Conservation (phyloP, 2,329 filamentous ascomycete genomes). For the Apiospora malaysiana region DNA sequence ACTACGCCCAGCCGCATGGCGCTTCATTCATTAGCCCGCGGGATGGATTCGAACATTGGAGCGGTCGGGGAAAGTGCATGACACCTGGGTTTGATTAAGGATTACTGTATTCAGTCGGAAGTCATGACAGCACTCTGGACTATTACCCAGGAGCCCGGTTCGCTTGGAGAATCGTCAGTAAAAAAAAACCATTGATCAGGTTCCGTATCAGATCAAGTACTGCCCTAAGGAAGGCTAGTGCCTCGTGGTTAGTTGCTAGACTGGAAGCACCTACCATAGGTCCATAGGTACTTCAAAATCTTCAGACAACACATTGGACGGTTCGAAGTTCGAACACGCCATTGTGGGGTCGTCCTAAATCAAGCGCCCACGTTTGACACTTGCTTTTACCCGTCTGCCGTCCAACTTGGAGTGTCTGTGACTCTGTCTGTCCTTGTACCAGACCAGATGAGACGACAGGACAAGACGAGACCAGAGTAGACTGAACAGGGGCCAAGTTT, state of each 20-base stretch:
- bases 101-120: constrained; percentile 1
- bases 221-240: constrained; percentile 11
- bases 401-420: neutral
- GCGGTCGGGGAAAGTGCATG: constrained; percentile 2
- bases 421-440: neutral
- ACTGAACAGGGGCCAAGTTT: neutral
- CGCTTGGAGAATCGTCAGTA: neutral
- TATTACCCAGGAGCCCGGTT: constrained; percentile 17
- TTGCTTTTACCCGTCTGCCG: constrained; percentile 12
- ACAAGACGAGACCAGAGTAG: neutral
- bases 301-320: constrained; percentile 12
- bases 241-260: neutral
- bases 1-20: neutral
- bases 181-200: neutral
- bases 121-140: neutral
- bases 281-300: neutral
- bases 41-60: neutral
- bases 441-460: neutral
- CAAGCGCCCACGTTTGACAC: constrained; percentile 17
- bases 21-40: neutral
- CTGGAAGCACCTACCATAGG: neutral
- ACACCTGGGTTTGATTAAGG: neutral
- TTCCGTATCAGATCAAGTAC: neutral
- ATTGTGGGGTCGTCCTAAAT: constrained; percentile 17
- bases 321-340: constrained; percentile 10